Evolutionary conservation across 176 grass and related monocot species (phyloP).

Genomic region (Eleusine coracana): DNA sequence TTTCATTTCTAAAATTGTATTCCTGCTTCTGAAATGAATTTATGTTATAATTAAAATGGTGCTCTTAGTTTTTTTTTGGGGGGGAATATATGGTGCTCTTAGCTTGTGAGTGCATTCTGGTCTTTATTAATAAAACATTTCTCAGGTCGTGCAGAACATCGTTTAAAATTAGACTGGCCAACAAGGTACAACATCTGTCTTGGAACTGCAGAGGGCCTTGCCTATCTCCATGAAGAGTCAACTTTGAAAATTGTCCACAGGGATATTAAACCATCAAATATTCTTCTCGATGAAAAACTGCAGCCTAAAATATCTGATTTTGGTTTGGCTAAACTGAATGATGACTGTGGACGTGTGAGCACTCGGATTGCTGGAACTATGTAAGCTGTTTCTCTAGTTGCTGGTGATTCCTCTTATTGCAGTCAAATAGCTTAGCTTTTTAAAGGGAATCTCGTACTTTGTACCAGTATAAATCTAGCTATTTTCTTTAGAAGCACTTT

Average conservation of each 20-base stretch:
- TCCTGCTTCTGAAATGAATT: background rate
- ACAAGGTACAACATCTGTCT: constrained; percentile 71
- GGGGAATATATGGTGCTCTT: background rate
- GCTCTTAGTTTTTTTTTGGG: too few relatives aligned
- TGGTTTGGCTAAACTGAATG: constrained; percentile 84
- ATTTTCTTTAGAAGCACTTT: background rate
- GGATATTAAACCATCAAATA: constrained; percentile 91
- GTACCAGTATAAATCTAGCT: background rate
- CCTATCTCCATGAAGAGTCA: constrained; percentile 89
- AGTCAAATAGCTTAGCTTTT: constrained; percentile 5
- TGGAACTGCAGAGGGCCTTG: constrained; percentile 73
- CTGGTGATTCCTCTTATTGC: constrained; percentile 22
- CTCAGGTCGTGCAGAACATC: constrained; percentile 56
- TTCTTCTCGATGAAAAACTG: constrained; percentile 79
- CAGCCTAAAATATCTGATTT: constrained; percentile 96
- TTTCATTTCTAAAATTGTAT: constrained; percentile 2
- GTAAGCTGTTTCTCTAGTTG: constrained; percentile 59
- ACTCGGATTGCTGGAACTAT: constrained; percentile 83
- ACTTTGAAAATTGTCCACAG: constrained; percentile 85
- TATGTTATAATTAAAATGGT: background rate
- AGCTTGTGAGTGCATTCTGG: background rate
- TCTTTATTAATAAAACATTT: constrained; percentile 23
- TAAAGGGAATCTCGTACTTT: constrained; percentile 4
- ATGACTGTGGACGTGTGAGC: constrained; percentile 71
- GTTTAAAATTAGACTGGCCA: constrained; percentile 69